phyloP scores from a whole-genome alignment of 75 land plant species.

The Pinus tabuliformis region DNA sequence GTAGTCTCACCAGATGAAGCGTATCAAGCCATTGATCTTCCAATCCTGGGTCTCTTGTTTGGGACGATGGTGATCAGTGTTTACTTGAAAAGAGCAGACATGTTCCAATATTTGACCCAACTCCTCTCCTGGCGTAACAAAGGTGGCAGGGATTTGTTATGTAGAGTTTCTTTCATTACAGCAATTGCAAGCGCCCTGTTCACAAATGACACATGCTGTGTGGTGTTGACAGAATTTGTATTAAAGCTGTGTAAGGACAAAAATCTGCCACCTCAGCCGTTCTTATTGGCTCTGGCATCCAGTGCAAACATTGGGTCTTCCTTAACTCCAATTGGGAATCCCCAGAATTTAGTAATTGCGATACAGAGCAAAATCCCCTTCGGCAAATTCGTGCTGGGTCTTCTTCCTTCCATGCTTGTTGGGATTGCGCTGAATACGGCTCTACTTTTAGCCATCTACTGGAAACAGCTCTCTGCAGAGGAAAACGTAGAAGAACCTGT shows the following conservation, averaged over 20 bases:
- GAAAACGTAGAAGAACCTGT: conserved; percentile 22
- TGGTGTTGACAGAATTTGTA: conserved; percentile 60
- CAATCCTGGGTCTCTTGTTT: conserved; percentile 74
- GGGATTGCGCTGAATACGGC: conserved; percentile 40
- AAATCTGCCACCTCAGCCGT: conserved; percentile 59
- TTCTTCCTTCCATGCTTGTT: conserved; percentile 45
- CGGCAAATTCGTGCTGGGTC: conserved; percentile 48
- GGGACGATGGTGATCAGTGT: conserved; percentile 86
- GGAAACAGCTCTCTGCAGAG: conserved; percentile 32
- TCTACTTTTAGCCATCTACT: conserved; percentile 43
- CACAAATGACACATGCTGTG: conserved; percentile 64
- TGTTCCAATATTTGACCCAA: conserved; percentile 50
- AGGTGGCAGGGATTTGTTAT: conserved; percentile 55
- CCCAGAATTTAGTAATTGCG: conserved; percentile 67
- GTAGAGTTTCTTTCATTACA: conserved; percentile 42
- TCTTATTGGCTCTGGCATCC: conserved; percentile 56
- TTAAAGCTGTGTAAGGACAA: conserved; percentile 46
- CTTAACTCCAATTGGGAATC: conserved; percentile 68
- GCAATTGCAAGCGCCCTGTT: conserved; percentile 58
- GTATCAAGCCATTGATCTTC: conserved; percentile 59
- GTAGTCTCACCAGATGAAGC: conserved; percentile 52
- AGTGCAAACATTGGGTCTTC: conserved; percentile 70
- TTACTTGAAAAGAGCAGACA: conserved; percentile 57
- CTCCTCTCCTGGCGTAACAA: conserved; percentile 48
- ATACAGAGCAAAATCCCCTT: conserved; percentile 52